Base-by-base conservation (phyloP, 1,139 yeast genomes). In the Protomyces lactucae-debilis region DNA sequence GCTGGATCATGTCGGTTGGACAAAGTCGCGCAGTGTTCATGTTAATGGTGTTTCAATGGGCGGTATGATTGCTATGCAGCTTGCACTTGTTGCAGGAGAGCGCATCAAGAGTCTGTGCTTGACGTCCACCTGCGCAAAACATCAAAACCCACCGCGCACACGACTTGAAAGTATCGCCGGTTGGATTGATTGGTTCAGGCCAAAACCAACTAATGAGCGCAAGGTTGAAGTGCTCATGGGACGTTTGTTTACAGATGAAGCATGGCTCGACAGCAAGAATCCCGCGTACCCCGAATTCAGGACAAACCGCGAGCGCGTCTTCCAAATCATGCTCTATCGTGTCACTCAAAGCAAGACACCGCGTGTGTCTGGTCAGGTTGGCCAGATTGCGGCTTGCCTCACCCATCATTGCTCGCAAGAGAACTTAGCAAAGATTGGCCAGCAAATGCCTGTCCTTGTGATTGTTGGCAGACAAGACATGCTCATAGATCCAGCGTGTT, bases 41-140 rank as follows among this genome's bases (percentile, higher is more conserved):
- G 51, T 60, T 9, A 55, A 54, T 28, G 64, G 64, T 16, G 46
- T 60, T 14, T 60, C 64, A 39, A 60, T 60, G 64, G 64, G 64
- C 18, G 64, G 64, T 8, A 60, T 60, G 64, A 60, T 60, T 36
- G 51, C 56, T 3, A 51, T 60, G 40, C 57, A 60, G 39, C 40
- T 60, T 23, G 59, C 64, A 10, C 40, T 43, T 14, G 16, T 60
- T 28, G 54, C 51, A 23, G 59, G 59, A 8, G 35, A 51, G 18
- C 64, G 64, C 36, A 37, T 60, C 25, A 48, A 45, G 55, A 40
- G 54, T 28, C 32, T 60, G 55, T 45, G 55, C 21, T 18, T 60
- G 54, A 60, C 64, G 2, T 40, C 46, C 14, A 60, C 64, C 16
- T 60, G 64, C 28, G 64, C 64, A 2, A 60, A 60, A 39, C 64